Evolutionary conservation across 108 stramenopile genomes (phyloP), one percentile per base, ranked within the genome.

Genomic region (Nitzschia sp.): DNA sequence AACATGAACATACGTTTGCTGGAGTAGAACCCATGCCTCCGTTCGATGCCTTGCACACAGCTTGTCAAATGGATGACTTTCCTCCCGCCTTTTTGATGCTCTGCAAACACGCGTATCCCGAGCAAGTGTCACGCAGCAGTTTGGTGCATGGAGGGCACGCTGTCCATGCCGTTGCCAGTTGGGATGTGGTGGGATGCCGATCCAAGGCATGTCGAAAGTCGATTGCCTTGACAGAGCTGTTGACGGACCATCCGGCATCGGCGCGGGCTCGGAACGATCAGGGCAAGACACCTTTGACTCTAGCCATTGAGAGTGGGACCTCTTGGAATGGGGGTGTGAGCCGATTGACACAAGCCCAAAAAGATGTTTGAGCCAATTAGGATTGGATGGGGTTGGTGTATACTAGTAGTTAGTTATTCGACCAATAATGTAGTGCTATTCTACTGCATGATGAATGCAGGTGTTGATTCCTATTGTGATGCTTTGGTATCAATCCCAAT

Each of bases 231-330:
- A 25, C 50, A 42, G 52, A 42, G 9, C 21, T 72, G 6, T 65
- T 72, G 41, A 22, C 63, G 19, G 71, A 64, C 10, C 51, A 64
- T 39, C 63, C 71, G 12, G n/a, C 51, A 8, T 38, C 63, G 8
- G 41, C 63, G 7, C 65, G 59, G 34, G 20, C 37, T 22, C 37
- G 25, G 8, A 72, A 72, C 53, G 51, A 55, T 3, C 25, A 53
- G 14, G 71, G 71, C 11, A 72, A 72, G 22, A 72, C 71, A 17
- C 71, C 71, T 6, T 43, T 72, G 2, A 38, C 43, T 7, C 42
- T 72, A 15, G 71, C 71, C n/a, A 50, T 72, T 26, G 54, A 72
- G 22, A 64, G 53, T 15, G 71, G 63, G 2, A 72, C 71, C n/a
- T 34, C 58, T 14, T 72, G 71, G 71, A 63, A 55, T 48, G 41